These are phyloP conservation scores for Metroxylon sagu DNA, from an alignment of 176 grass and related monocot genomes.

Conservation along the genomic window DNA sequence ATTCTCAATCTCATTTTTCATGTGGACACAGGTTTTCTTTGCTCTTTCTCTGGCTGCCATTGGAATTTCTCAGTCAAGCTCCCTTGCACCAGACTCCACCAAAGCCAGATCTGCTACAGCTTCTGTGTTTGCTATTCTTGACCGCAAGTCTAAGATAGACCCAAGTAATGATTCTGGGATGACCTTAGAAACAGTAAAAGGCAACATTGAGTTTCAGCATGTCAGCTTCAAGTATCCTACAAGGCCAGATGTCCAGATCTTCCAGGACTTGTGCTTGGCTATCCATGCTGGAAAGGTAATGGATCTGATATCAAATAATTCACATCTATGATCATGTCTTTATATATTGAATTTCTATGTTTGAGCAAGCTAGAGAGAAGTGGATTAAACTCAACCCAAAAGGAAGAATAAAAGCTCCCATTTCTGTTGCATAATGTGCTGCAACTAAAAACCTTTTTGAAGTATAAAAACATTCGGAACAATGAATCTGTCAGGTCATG, in stretches of 20 bases:
- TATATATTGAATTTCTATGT: too few relatives aligned
- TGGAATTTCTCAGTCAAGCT: slow-evolving; percentile 89
- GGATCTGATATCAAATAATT: neutral
- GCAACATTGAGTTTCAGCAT: slow-evolving; percentile 73
- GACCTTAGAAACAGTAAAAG: slow-evolving; percentile 43
- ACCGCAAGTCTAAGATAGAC: slow-evolving; percentile 85
- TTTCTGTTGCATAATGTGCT: too few relatives aligned
- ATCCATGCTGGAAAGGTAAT: slow-evolving; percentile 79
- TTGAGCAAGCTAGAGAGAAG: too few relatives aligned
- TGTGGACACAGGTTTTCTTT: slow-evolving; percentile 62
- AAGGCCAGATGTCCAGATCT: slow-evolving; percentile 87
- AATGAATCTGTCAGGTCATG: too few relatives aligned
- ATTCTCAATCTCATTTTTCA: too few relatives aligned
- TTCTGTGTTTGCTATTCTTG: slow-evolving; percentile 86
- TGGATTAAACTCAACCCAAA: too few relatives aligned
- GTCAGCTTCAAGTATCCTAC: slow-evolving; percentile 90
- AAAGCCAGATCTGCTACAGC: slow-evolving; percentile 78
- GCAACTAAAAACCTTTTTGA: too few relatives aligned
- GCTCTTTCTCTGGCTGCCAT: slow-evolving; percentile 91
- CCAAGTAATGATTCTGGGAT: slow-evolving; percentile 65
- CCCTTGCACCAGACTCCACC: slow-evolving; percentile 77
- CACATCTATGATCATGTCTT: too few relatives aligned
- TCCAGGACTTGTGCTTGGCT: slow-evolving; percentile 76
- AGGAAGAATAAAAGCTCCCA: too few relatives aligned
- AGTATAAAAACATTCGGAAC: too few relatives aligned